Conservation (phyloP, 2,329 filamentous ascomycete genomes). For the Blastomyces percursus region DNA sequence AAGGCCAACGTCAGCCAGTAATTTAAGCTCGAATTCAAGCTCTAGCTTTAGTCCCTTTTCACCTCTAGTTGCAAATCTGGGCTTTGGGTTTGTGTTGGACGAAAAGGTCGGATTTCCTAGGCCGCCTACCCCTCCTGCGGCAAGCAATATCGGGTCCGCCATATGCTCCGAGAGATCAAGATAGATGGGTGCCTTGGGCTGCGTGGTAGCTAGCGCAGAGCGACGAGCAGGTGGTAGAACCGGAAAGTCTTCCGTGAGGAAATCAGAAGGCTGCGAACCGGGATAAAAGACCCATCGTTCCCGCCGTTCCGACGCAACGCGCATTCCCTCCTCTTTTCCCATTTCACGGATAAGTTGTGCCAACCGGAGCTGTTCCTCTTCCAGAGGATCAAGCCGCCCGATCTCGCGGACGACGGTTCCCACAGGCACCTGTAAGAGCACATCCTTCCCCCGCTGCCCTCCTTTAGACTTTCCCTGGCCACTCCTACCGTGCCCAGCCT, state of each 20-base stretch:
- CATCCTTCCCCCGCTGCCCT: conserved; percentile 73
- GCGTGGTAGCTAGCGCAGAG: conserved; percentile 50
- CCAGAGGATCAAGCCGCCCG: conserved; percentile 62
- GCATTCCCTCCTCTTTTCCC: conserved; percentile 34
- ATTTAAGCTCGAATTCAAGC: conserved; percentile 81
- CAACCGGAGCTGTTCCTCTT: conserved; percentile 47
- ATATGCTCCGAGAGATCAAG: conserved; percentile 67
- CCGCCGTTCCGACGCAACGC: conserved; percentile 36
- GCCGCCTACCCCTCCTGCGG: conserved; percentile 78
- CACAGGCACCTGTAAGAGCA: conserved; percentile 81
- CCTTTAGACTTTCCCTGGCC: conserved; percentile 39
- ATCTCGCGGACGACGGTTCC: conserved; percentile 84
- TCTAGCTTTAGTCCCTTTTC: conserved; percentile 67
- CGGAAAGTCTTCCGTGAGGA: conserved; percentile 49
- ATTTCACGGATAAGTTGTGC: conserved; percentile 20
- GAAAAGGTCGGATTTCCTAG: conserved; percentile 90
- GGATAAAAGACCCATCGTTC: conserved; percentile 84
- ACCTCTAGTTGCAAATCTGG: conserved; percentile 80
- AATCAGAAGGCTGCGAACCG: conserved; percentile 62
- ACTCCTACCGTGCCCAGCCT: conserved; percentile 35
- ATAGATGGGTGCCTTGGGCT: conserved; percentile 61
- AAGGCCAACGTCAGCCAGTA: conserved; percentile 87
- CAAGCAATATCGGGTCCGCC: conserved; percentile 70
- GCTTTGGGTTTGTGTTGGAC: conserved; percentile 59
- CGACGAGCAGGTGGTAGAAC: conserved; percentile 45